Percentiles rank a stretch among this genome's conserved stretches.
Conservation (phyloP, 129 eudicot genomes). For the Chrysanthemum seticuspe region DNA sequence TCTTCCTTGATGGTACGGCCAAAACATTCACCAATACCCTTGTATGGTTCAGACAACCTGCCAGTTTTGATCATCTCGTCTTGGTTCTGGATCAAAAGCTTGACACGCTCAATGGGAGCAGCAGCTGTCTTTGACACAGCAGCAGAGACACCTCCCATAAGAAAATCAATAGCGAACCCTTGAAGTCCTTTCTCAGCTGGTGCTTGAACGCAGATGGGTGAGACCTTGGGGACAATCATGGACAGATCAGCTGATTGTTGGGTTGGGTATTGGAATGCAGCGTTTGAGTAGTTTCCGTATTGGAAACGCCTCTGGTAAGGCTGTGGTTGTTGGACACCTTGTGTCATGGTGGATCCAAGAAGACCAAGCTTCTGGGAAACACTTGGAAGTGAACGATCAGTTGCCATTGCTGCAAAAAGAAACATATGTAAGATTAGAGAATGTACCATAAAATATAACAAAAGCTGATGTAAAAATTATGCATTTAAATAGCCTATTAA, state of each 20-base stretch:
- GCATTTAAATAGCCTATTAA: too few relatives aligned
- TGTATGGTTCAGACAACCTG: constrained; percentile 8
- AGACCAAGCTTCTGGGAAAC: too few relatives aligned
- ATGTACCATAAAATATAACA: too few relatives aligned
- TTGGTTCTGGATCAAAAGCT: constrained; percentile 5
- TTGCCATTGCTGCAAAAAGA: too few relatives aligned
- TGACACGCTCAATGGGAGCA: constrained; percentile 14
- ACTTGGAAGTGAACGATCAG: too few relatives aligned
- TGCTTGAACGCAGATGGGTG: neutral
- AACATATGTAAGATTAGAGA: too few relatives aligned
- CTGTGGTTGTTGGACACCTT: neutral
- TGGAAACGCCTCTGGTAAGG: neutral
- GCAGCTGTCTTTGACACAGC: constrained; percentile 7
- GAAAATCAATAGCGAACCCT: constrained; percentile 3
- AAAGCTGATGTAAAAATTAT: too few relatives aligned
- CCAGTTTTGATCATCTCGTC: constrained; percentile 5
- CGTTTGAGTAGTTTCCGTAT: neutral
- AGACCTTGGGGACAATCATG: neutral
- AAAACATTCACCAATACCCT: constrained; percentile 9
- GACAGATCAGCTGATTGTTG: constrained; percentile 1
- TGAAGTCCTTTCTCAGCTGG: constrained; percentile 3
- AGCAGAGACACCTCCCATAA: constrained; percentile 3
- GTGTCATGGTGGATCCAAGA: neutral
- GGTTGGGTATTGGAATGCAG: constrained; percentile 10
- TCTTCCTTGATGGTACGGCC: constrained; percentile 31